Conservation (phyloP, 148 eudicot species). For the Beta vulgaris region DNA sequence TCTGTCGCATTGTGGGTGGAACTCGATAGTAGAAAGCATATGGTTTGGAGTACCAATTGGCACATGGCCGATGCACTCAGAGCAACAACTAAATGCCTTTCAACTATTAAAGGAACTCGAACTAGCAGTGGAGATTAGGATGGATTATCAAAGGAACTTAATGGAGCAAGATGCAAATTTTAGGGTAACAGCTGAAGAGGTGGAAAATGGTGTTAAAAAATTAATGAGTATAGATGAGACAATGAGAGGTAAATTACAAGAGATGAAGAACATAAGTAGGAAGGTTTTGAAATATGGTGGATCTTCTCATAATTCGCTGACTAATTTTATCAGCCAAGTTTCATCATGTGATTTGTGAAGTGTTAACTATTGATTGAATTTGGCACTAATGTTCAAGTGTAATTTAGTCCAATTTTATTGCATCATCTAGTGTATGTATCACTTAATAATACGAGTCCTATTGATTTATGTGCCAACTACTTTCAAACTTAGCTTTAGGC, state of each 20-base stretch:
- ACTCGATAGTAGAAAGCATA: constrained; percentile 45
- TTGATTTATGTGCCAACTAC: too few species aligned
- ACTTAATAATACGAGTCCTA: too few species aligned
- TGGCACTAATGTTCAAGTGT: too few species aligned
- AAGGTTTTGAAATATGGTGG: constrained; percentile 23
- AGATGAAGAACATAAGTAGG: constrained; percentile 24
- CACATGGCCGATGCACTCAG: constrained; percentile 44
- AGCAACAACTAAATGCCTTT: constrained; percentile 54
- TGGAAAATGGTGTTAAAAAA: constrained; percentile 30
- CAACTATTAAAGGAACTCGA: constrained; percentile 36
- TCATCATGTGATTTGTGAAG: too few species aligned
- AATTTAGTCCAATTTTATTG: too few species aligned
- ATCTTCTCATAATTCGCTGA: constrained; percentile 29
- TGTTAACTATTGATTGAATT: too few species aligned
- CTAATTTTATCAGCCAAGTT: constrained; percentile 20
- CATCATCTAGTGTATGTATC: too few species aligned
- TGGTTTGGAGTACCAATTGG: constrained; percentile 48
- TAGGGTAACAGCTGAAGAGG: constrained; percentile 28
- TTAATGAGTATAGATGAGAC: constrained; percentile 26
- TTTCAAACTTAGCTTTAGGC: too few species aligned
- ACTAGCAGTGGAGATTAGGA: constrained; percentile 40
- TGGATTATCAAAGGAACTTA: constrained; percentile 30
- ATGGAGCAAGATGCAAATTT: constrained; percentile 2
- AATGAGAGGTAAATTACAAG: constrained; percentile 20
- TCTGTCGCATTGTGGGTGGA: constrained; percentile 58